phyloP scores from a whole-genome alignment of 2,329 filamentous ascomycete species.

The Sporothrix inflata region DNA sequence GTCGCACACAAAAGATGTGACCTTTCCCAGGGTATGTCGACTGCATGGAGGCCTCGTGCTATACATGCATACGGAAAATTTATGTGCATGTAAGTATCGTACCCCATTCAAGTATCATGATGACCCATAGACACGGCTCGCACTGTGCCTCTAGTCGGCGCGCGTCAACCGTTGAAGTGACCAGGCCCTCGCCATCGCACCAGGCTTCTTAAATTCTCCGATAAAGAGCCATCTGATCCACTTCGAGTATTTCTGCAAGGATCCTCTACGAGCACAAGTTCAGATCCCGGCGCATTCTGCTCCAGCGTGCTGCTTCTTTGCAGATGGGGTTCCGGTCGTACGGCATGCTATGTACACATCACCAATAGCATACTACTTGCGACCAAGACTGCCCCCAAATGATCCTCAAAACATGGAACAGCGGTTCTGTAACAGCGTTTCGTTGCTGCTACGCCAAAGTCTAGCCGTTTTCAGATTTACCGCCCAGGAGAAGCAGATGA shows the following conservation, averaged over 20 bases:
- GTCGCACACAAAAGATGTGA: background rate
- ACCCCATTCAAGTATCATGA: background rate
- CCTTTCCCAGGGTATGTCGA: background rate
- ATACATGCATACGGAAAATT: background rate
- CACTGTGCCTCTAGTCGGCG: background rate
- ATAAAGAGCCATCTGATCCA: no score
- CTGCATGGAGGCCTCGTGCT: background rate
- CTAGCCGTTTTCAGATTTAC: background rate
- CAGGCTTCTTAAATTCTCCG: no score
- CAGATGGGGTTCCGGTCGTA: no score
- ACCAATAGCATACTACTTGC: no score
- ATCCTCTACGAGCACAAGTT: no score
- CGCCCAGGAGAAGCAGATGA: background rate
- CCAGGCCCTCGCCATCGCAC: no score
- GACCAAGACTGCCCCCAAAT: background rate
- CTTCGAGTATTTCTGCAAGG: no score
- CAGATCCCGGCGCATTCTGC: no score
- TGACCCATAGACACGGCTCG: background rate
- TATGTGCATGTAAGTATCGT: background rate
- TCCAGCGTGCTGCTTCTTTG: no score
- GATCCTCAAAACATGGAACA: background rate
- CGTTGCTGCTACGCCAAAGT: background rate
- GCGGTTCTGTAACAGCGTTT: background rate
- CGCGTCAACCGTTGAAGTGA: no score
- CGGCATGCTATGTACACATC: no score